phyloP scores from a whole-genome alignment of 495 filamentous ascomycete species.

The Penicillium soppii region DNA sequence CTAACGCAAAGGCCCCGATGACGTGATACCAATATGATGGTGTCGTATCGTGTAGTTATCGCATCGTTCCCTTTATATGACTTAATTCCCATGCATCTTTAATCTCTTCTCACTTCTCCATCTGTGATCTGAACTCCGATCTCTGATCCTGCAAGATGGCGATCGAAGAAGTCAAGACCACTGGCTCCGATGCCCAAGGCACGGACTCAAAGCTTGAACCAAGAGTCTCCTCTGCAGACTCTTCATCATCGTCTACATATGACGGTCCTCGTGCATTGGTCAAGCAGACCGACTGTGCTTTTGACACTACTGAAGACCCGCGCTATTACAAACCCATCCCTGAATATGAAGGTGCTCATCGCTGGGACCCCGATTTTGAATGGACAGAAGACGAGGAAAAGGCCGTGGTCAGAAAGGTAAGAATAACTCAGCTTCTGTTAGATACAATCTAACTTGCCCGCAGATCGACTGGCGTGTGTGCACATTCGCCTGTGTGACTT shows the following conservation, averaged over 20 bases:
- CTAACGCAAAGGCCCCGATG: conserved; percentile 8
- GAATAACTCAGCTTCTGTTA: neutral
- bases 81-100: neutral
- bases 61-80: neutral
- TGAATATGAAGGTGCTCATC: conserved; percentile 67
- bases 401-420: conserved; percentile 62
- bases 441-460: neutral
- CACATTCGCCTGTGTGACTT: conserved; percentile 70
- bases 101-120: neutral
- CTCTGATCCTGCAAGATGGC: conserved; percentile 13
- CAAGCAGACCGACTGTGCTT: conserved; percentile 27
- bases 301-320: conserved; percentile 41
- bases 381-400: conserved; percentile 73
- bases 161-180: conserved; percentile 17
- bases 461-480: conserved; percentile 59
- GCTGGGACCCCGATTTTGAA: conserved; percentile 70
- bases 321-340: conserved; percentile 59
- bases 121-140: neutral
- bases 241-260: conserved; percentile 24
- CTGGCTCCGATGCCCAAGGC: neutral
- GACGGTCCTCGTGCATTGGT: conserved; percentile 11
- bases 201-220: conserved; percentile 11
- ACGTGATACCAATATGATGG: conserved; percentile 18
- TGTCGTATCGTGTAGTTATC: too few species aligned
- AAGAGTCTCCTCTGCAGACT: conserved; percentile 14